Base-by-base conservation (phyloP, 2,329 filamentous ascomycete species). In the Aschersonia sp. region DNA sequence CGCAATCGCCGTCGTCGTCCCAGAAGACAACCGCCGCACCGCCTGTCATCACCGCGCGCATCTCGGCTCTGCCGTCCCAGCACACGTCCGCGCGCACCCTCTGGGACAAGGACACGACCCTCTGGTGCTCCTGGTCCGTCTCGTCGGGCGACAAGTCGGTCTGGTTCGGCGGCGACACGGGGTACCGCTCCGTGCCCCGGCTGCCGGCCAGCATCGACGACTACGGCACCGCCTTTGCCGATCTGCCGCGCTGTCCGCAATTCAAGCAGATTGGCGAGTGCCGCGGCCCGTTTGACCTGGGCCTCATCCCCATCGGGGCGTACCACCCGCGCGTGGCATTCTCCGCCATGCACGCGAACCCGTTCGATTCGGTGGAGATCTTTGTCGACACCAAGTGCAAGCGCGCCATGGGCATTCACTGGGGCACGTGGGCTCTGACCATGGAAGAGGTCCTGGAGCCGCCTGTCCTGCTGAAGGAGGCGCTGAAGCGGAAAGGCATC, bases 241-340 rank as follows among this genome's bases (percentile, higher is more conserved):
- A 81, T 46, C 66, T 82, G 12, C 87, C 89, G 5, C 67, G 71
- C 29, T 94, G 86, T 59, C 89, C 89, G 6, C 87, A 88, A 45
- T 95, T 95, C 67, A 76, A 77, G 52, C 75, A 94, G 62, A 88
- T 95, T 52, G 90, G 90, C 51, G 67, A 79, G 12, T 73, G 83
- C 46, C 74, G 87, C 35, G 89, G 90, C 0, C 87, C 87, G 0
- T 95, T 95, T 57, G 87, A 95, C 61, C 75, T 97, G 6, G 90
- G 90, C 0, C 67, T 95, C 48, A 92, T 97, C 53, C 90, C 90
- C 40, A 95, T 97, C 55, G 90, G 90, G 47, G 90, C 89, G 2
- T 95, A 95, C 63, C 71, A 77, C 50, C 85, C 84, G 0, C 73
- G 85, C 30, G 65, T 62, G 48, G 62, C 92, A 52, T 89, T 92